Percentiles rank a stretch among this genome's conserved stretches.
Evolutionary conservation across 306 rosid genomes (phyloP).

Genomic region (Begonia masoniana): DNA sequence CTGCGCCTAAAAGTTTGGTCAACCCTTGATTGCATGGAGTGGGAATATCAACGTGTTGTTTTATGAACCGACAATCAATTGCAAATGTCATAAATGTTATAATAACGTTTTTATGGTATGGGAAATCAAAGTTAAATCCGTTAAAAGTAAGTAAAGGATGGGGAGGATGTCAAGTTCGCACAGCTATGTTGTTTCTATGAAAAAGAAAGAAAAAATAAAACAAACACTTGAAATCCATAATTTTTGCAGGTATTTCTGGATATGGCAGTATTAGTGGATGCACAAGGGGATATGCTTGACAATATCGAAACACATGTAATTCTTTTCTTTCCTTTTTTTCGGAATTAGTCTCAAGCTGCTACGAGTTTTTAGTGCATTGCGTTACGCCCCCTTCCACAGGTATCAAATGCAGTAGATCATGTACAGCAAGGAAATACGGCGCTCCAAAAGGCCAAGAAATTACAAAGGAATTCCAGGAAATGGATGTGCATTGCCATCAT

Average conservation of each 20-base stretch:
- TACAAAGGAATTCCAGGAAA: conserved; percentile 75
- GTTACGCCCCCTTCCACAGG: conserved; percentile 21
- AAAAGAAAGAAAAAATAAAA: not conserved
- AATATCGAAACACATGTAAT: conserved; percentile 82
- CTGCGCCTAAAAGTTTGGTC: too few species aligned
- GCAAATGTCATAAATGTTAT: too few species aligned
- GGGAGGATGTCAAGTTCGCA: too few species aligned
- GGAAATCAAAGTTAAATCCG: too few species aligned
- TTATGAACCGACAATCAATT: too few species aligned
- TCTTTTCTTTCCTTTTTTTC: not conserved
- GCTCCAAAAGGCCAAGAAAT: conserved; percentile 61
- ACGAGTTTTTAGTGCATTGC: not conserved
- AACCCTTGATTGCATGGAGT: too few species aligned
- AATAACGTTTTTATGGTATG: too few species aligned
- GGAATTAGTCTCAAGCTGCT: not conserved
- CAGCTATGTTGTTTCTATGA: too few species aligned
- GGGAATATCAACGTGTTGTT: too few species aligned
- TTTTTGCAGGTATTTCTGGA: conserved; percentile 70
- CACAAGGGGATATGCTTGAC: conserved; percentile 88
- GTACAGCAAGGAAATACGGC: conserved; percentile 76
- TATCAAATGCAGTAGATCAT: conserved; percentile 86
- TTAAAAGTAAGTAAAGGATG: too few species aligned
- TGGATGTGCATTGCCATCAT: conserved; percentile 91
- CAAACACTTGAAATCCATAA: not conserved
- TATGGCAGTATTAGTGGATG: conserved; percentile 84